Evolutionary conservation across 331 rosid genomes (phyloP).

Genomic region (Prunus yedoensis): DNA sequence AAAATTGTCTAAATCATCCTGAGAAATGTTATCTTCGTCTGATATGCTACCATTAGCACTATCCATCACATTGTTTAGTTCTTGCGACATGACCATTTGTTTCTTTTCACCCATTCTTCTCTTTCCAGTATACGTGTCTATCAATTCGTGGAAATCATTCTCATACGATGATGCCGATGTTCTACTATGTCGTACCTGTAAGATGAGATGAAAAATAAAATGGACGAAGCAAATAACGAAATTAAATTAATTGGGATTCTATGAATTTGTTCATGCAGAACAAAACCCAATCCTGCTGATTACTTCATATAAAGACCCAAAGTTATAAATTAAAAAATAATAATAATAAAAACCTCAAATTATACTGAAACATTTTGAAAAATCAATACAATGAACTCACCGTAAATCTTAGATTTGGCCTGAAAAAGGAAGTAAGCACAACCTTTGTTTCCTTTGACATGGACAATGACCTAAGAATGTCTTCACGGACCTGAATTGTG

Average conservation of each 20-base stretch:
- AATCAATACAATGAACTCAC: conserved; percentile 42
- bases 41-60: conserved; percentile 28
- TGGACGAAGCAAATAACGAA: not conserved
- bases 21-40: conserved; percentile 42
- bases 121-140: conserved; percentile 50
- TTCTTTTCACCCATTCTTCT: conserved; percentile 40
- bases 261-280: not conserved
- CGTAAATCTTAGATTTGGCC: conserved; percentile 70
- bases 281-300: not conserved
- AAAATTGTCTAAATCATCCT: conserved; percentile 36
- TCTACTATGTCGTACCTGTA: conserved; percentile 77
- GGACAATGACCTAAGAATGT: conserved; percentile 65
- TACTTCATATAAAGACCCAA: not conserved
- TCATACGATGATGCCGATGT: conserved; percentile 66
- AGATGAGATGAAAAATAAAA: not conserved
- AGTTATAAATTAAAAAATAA: not conserved
- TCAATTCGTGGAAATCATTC: conserved; percentile 65
- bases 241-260: not conserved
- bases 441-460: conserved; percentile 71
- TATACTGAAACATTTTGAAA: not conserved
- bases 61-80: conserved; percentile 33
- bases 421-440: conserved; percentile 82
- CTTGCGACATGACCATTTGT: conserved; percentile 33
- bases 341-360: not conserved
- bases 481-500: conserved; percentile 68